A percentile compares a stretch with the other conserved stretches of the same genome.
These are phyloP conservation scores for Parascedosporium putredinis DNA, from an alignment of 2,329 filamentous ascomycete genomes.

Conservation along the genomic window DNA sequence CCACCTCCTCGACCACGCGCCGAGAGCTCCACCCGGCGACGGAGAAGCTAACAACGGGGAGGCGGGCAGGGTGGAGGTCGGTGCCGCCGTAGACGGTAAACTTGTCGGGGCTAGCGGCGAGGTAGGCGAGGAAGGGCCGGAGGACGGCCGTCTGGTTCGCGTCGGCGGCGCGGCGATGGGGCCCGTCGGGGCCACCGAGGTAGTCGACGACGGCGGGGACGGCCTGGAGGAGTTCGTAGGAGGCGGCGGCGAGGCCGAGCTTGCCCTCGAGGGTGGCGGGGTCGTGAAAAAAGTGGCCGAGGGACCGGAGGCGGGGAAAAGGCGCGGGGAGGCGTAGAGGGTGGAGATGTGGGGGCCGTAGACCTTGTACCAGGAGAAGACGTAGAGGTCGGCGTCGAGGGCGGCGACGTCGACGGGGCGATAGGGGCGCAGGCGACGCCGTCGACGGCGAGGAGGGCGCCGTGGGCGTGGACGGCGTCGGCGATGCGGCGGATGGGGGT, in stretches of 20 bases:
- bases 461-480: constrained; percentile 35
- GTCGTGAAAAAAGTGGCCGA: constrained; percentile 59
- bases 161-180: constrained; percentile 40
- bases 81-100: constrained; percentile 50
- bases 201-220: constrained; percentile 54
- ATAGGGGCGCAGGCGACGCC: constrained; percentile 71
- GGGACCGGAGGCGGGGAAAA: constrained; percentile 42
- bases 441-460: constrained; percentile 59
- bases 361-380: constrained; percentile 77
- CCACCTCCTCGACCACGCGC: constrained; percentile 51
- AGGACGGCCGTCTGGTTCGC: constrained; percentile 53
- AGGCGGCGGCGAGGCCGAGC: constrained; percentile 56
- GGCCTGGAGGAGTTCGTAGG: constrained; percentile 58
- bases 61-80: constrained; percentile 35
- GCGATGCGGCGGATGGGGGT: constrained; percentile 50
- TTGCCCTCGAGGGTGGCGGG: constrained; percentile 51
- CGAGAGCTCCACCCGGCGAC: constrained; percentile 46
- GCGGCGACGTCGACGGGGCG: constrained; percentile 56
- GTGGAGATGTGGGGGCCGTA: constrained; percentile 67
- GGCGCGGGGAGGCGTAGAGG: constrained; percentile 51
- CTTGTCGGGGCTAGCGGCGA: constrained; percentile 35
- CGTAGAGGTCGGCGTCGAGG: constrained; percentile 64
- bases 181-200: constrained; percentile 30
- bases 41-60: constrained; percentile 58
- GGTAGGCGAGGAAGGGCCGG: constrained; percentile 45